Evolutionary conservation across 2,329 filamentous ascomycete genomes (phyloP), one percentile per base, ranked within the genome.

Genomic region (Elsinoe batatas): DNA sequence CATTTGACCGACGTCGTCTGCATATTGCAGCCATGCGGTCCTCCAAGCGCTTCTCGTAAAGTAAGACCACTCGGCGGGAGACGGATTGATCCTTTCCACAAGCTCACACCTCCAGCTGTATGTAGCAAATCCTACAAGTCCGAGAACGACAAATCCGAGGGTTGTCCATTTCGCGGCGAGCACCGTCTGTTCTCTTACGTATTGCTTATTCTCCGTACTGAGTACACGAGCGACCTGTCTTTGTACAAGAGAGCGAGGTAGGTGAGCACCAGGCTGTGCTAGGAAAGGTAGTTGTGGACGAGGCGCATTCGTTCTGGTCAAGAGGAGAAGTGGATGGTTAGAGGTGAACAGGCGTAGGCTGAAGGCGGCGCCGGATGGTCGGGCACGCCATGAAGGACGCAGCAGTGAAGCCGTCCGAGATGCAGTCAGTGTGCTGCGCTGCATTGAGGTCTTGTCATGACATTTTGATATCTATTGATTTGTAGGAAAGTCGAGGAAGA

Each of bases 21-120:
- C 76, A 3, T 58, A 47, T 1, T 58, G 58, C 33, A 57, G 58
- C 46, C 66, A 58, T 3, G 85, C 86, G 51, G 80, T 78, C 38
- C 88, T 79, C 59, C 87, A 77, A 37, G 78, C 75, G 70, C 85
- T 80, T 20, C 89, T 77, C 44, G 85, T 88, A 60, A 81, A 71
- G 68, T 83, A 85, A 0, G 74, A 74, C 89, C 91, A 96, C 67
- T 95, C 91, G 22, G 80, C 79, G 1, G 91, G 91, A 1, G 88
- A 91, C 0, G 90, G 90, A 67, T 84, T 88, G 53, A 79, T 75
- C 47, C 84, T 79, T 71, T 96, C 90, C 43, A 88, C 75, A 58
- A 78, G 74, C 69, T 95, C 88, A 64, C 91, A 84, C 65, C 85
- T 77, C 35, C 89, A 67, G 13, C 84, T 84, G 60, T 83, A 80